Evolutionary conservation across 345 rosid genomes (phyloP), one percentile per base, ranked within the genome.

Genomic region (Citrus australasica): DNA sequence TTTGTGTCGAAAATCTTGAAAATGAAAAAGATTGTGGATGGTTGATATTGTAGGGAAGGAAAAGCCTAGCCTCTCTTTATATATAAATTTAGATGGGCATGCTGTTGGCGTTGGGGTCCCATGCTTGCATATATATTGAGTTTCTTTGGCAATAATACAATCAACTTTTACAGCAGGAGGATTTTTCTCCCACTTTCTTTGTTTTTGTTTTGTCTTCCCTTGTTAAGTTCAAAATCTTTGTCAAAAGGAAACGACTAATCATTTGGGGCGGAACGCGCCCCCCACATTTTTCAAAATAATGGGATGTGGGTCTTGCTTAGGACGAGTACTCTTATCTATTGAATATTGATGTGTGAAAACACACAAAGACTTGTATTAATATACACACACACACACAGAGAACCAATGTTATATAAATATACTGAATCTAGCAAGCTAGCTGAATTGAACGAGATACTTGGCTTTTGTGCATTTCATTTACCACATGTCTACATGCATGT

Each of bases 121-220:
- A 16, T 16, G 56, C 56, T 51, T 16, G 56, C 21, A 51, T 53
- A 53, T 1, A 53, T 53, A 53, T 53, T 53, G 58, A 53, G 22
- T 46, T 46, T 46, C 51, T 13, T 46, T 46, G 58, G 58, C 7
- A 53, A 53, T 5, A 17, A 17, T 4, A 17, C 19, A 19, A 17
- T 17, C 58, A 51, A 28, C 71, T 5, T 46, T 62, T 24, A 24
- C 33, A 13, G 32, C 30, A 33, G 24, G 51, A 28, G 51, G 76
- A 78, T 78, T 71, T 63, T 71, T 61, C 64, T 48, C 61, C 76
- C 71, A 78, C 37, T 78, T 63, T 40, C 30, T 69, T 78, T 69
- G 21, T 21, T 40, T 48, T 59, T 40, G 46, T 19, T 65, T 33
- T 69, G 58, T 69, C 73, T 71, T 64, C 64, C 28, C 60, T 40